A percentile compares a stretch with the other conserved stretches of the same genome.
Evolutionary conservation across 768 basidiomycete genomes (phyloP).

Genomic region (Suillus clintonianus): DNA sequence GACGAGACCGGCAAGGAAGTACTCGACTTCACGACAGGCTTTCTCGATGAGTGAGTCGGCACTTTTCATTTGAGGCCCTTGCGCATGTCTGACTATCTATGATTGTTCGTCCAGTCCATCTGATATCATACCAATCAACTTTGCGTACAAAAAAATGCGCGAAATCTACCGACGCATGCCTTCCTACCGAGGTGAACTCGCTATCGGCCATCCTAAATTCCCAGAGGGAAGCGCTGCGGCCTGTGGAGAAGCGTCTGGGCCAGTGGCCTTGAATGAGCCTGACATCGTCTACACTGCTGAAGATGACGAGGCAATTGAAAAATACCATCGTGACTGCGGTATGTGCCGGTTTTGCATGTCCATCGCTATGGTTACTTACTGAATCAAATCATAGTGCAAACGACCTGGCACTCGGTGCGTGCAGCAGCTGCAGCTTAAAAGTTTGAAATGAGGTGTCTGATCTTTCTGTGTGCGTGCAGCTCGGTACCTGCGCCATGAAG

Average conservation of each 20-base stretch:
- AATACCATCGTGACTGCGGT: constrained; percentile 32
- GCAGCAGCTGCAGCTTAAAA: not conserved
- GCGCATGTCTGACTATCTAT: not conserved
- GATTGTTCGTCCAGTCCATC: constrained; percentile 9
- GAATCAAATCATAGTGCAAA: constrained; percentile 31
- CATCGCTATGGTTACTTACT: not conserved
- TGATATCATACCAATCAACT: constrained; percentile 16
- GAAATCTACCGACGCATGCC: constrained; percentile 25
- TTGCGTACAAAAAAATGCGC: constrained; percentile 20
- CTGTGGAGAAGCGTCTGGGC: constrained; percentile 19
- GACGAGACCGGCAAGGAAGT: constrained; percentile 7
- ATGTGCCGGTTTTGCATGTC: constrained; percentile 6
- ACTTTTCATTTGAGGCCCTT: not conserved
- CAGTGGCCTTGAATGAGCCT: constrained; percentile 35
- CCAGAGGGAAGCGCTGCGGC: constrained; percentile 16
- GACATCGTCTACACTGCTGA: constrained; percentile 41
- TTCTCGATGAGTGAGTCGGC: constrained; percentile 5
- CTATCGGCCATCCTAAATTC: constrained; percentile 38
- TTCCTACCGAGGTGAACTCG: constrained; percentile 40
- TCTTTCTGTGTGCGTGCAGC: constrained; percentile 32
- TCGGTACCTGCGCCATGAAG: constrained; percentile 68
- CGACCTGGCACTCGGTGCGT: constrained; percentile 49
- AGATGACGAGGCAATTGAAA: constrained; percentile 38
- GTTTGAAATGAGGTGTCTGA: constrained; percentile 9
- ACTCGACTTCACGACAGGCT: constrained; percentile 17